Percentiles rank a stretch among this genome's conserved stretches.
These are phyloP conservation scores for Barnettozyma vustinii DNA, from an alignment of 805 yeast genomes.

Conservation along the genomic window DNA sequence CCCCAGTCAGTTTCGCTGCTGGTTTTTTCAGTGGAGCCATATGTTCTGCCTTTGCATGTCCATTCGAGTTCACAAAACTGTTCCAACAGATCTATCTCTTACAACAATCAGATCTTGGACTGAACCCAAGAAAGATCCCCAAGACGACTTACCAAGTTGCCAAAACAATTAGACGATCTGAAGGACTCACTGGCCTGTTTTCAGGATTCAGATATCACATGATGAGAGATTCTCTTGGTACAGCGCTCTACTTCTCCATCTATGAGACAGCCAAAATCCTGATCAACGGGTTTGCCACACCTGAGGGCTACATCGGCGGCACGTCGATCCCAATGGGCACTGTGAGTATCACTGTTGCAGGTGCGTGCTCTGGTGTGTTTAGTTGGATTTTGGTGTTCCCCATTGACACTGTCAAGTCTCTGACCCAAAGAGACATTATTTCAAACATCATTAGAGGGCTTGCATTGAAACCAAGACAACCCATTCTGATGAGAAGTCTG, in stretches of 20 bases:
- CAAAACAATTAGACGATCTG: constrained; percentile 46
- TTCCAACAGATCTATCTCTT: constrained; percentile 64
- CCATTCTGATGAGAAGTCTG: constrained; percentile 29
- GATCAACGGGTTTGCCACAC: constrained; percentile 26
- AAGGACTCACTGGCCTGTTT: constrained; percentile 62
- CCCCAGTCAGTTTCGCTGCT: constrained; percentile 45
- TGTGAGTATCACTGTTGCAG: constrained; percentile 55
- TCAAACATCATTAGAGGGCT: constrained; percentile 54
- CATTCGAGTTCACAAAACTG: constrained; percentile 79
- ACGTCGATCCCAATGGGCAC: constrained; percentile 30
- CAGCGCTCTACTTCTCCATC: constrained; percentile 67
- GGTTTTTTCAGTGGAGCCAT: constrained; percentile 40
- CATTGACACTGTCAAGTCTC: constrained; percentile 72
- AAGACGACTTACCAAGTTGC: constrained; percentile 39
- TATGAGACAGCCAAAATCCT: constrained; percentile 67
- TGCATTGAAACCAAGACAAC: constrained; percentile 38
- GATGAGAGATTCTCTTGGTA: constrained; percentile 61
- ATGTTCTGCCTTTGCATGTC: constrained; percentile 66
- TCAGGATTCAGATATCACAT: constrained; percentile 70
- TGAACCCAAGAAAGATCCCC: constrained; percentile 30
- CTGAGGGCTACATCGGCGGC: constrained; percentile 29
- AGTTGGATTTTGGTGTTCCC: constrained; percentile 78
- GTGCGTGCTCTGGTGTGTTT: constrained; percentile 73
- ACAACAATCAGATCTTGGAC: constrained; percentile 26
- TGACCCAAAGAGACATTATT: constrained; percentile 69